Evolutionary conservation across 257 asterid species (phyloP), one percentile per base, ranked within the genome.

Genomic region (Ehretia macrophylla): DNA sequence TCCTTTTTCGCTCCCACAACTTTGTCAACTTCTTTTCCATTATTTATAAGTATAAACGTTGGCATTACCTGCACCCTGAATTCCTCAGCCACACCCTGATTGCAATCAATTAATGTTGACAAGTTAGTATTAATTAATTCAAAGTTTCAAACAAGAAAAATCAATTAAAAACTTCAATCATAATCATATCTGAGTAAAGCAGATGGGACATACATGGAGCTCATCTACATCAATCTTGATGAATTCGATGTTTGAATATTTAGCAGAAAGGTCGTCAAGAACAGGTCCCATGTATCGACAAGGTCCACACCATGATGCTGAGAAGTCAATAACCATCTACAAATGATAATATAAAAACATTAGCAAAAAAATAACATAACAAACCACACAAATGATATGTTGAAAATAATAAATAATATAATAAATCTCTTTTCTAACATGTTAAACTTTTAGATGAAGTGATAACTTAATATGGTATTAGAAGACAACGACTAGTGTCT

Each of bases 251-350:
- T 85, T 84, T 0, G 73, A 55, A 59, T 72, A 88, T 51, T 66
- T 77, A 8, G 75, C 75, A 11, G 95, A 82, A 35, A 88, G 73
- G 48, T 76, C 94, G 0, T 75, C 62, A 45, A 91, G 37, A 5
- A 73, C 67, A 13, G 90, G 95, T 17, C 63, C 77, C 56, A 88
- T 80, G 52, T 6, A 39, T 61, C 74, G 64, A 37, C 88, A 88
- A 14, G 95, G 93, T 59, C 87, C 86, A 17, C 93, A 85, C 95
- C 96, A 85, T 19, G 85, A 35, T 10, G 95, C 92, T 0, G 87
- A 73, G 84, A 91, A 88, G 65, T 88, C 72, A 14, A 85, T 45
- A 54, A 88, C 90, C 66, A 85, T 70, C 95, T 85, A 68, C 68
- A 56, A 63, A 10, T 10, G 47, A 10, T 10, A 5, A 38, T 38